Conservation (phyloP, 2,329 filamentous ascomycete genomes). For the Elsinoe necatrix region DNA sequence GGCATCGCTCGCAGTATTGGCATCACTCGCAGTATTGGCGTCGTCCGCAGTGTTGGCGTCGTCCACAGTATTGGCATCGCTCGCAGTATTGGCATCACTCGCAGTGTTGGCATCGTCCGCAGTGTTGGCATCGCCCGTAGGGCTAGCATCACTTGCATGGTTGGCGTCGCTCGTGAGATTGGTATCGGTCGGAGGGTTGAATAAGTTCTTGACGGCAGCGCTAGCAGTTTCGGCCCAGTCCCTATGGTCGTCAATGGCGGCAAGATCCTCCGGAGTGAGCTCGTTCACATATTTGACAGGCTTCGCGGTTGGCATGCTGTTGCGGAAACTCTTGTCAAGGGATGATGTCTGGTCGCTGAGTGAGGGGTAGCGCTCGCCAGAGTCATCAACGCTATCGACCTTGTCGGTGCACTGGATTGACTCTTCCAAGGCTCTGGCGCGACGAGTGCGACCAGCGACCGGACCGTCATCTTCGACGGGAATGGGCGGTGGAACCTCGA, state of each 20-base stretch:
- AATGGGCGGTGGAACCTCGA: not conserved
- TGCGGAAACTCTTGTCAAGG: too few species aligned
- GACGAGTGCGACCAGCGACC: not conserved
- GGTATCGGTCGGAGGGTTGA: too few species aligned
- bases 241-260: constrained; percentile 60
- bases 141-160: too few species aligned
- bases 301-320: too few species aligned
- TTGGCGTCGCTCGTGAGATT: constrained; percentile 58
- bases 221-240: constrained; percentile 50
- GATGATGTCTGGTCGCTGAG: not conserved
- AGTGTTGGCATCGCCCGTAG: constrained; percentile 62
- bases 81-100: not conserved
- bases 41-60: constrained; percentile 48
- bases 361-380: not conserved
- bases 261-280: constrained; percentile 60
- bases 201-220: constrained; percentile 55
- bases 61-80: too few species aligned
- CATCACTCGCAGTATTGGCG: constrained; percentile 61
- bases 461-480: not conserved
- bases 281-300: constrained; percentile 27
- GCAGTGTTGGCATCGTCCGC: constrained; percentile 50
- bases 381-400: not conserved
- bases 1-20: constrained; percentile 62
- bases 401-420: not conserved
- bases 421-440: not conserved